Percentiles rank a stretch among this genome's conserved stretches.
Conservation (phyloP, 805 yeast genomes). For the Blastobotrys terrestris region DNA sequence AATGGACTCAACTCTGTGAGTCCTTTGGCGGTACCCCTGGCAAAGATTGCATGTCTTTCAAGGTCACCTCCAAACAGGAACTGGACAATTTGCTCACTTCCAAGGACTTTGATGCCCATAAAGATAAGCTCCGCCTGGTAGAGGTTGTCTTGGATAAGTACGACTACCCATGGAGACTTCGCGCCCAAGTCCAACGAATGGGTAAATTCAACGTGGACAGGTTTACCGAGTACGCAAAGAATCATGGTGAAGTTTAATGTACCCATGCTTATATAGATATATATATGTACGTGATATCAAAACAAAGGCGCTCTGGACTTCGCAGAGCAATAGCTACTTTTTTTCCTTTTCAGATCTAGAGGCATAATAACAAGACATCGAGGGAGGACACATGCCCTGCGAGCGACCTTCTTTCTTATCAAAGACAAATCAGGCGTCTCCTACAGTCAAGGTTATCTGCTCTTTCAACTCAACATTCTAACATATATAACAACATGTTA, state of each 20-base stretch:
- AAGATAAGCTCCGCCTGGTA: slow-evolving; percentile 41
- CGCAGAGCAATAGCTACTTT: background rate
- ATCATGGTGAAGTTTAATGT: slow-evolving; percentile 9
- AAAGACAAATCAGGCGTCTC: too few species aligned
- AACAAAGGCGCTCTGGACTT: too few species aligned
- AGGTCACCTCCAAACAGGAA: slow-evolving; percentile 37
- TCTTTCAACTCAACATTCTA: background rate
- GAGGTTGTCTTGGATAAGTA: slow-evolving; percentile 54
- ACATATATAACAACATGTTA: too few species aligned
- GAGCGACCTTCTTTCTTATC: background rate
- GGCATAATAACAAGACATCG: too few species aligned
- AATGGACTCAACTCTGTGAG: slow-evolving; percentile 64
- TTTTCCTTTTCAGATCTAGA: background rate
- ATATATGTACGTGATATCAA: too few species aligned
- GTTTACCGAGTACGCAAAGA: slow-evolving; percentile 18
- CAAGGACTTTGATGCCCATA: slow-evolving; percentile 27
- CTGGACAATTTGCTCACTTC: slow-evolving; percentile 34
- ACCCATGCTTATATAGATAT: background rate
- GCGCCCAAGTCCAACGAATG: slow-evolving; percentile 24
- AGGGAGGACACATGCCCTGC: background rate
- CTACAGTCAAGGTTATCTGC: too few species aligned
- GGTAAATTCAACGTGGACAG: slow-evolving; percentile 20
- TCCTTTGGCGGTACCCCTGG: slow-evolving; percentile 40
- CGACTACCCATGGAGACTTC: slow-evolving; percentile 63
- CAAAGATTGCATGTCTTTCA: slow-evolving; percentile 25